A percentile compares a stretch with the other conserved stretches of the same genome.
Evolutionary conservation across 352 stramenopile genomes (phyloP).

Genomic region (Saprolegnia diclina): DNA sequence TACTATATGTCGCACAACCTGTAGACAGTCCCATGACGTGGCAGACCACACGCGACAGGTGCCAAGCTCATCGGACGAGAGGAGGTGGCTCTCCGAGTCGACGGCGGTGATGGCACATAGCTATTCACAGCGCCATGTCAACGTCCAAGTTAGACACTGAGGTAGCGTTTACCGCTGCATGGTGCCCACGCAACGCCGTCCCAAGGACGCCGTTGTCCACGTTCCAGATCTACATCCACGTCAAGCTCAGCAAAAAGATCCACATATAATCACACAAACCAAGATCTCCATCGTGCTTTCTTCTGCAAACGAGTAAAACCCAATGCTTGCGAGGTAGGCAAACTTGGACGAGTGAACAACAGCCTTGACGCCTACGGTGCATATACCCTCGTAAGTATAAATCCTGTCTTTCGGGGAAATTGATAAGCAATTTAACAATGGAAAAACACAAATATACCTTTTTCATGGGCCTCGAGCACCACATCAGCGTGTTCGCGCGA

Average conservation of each 20-base stretch:
- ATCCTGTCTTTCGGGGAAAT: no score
- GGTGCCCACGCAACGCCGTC: slow-evolving; percentile 20
- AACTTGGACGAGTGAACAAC: slow-evolving; percentile 43
- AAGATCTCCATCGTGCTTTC: slow-evolving; percentile 57
- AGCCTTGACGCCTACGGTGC: slow-evolving; percentile 41
- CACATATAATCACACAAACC: no score
- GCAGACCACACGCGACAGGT: slow-evolving; percentile 43
- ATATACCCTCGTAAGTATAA: background rate
- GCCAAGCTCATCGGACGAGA: slow-evolving; percentile 50
- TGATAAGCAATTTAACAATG: no score
- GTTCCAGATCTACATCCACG: slow-evolving; percentile 21
- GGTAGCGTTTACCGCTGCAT: slow-evolving; percentile 30
- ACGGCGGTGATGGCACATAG: slow-evolving; percentile 46
- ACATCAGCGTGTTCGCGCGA: background rate
- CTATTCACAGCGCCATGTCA: slow-evolving; percentile 36
- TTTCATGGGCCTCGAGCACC: slow-evolving; percentile 19
- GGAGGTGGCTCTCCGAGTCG: slow-evolving; percentile 51
- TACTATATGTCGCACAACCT: background rate
- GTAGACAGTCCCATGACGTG: slow-evolving; percentile 14
- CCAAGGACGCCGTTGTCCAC: slow-evolving; percentile 4
- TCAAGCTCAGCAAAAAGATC: background rate
- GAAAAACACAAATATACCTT: background rate
- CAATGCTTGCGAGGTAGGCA: slow-evolving; percentile 52
- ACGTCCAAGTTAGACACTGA: slow-evolving; percentile 30
- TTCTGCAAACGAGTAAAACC: slow-evolving; percentile 56